phyloP scores from a whole-genome alignment of 441 rosid species.

The Populus hybrid region DNA sequence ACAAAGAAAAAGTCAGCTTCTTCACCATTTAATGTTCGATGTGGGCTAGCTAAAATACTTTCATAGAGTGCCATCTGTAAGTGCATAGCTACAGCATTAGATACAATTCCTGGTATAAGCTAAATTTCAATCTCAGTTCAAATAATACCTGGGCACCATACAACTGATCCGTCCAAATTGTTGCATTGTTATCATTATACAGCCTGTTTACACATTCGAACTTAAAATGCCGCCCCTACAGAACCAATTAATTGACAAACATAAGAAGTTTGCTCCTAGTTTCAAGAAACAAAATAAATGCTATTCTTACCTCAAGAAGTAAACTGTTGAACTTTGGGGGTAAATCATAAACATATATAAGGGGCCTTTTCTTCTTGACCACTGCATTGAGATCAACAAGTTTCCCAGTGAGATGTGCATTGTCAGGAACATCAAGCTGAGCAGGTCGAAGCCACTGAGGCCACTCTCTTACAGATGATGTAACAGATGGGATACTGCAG shows the following conservation, averaged over 20 bases:
- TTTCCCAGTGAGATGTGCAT: conserved; percentile 31
- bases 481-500: conserved; percentile 82
- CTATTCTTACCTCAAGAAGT: conserved; percentile 78
- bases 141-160: conserved; percentile 87
- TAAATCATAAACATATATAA: conserved; percentile 88
- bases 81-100: conserved; percentile 4
- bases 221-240: conserved; percentile 91
- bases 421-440: conserved; percentile 62
- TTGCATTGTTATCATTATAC: conserved; percentile 73
- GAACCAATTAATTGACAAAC: conserved; percentile 22
- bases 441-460: conserved; percentile 96
- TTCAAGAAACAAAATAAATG: background rate
- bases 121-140: conserved; percentile 13
- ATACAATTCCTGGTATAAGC: conserved; percentile 9
- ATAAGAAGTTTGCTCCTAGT: conserved; percentile 20
- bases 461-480: conserved; percentile 75
- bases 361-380: conserved; percentile 81
- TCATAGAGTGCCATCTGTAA: conserved; percentile 92
- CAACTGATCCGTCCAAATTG: conserved; percentile 83
- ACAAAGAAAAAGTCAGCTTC: conserved; percentile 98
- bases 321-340: conserved; percentile 90
- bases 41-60: conserved; percentile 74
- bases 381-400: conserved; percentile 55
- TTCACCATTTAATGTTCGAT: conserved; percentile 86
- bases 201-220: conserved; percentile 85